phyloP scores from a whole-genome alignment of 257 asterid genomes.

The Avicennia marina region DNA sequence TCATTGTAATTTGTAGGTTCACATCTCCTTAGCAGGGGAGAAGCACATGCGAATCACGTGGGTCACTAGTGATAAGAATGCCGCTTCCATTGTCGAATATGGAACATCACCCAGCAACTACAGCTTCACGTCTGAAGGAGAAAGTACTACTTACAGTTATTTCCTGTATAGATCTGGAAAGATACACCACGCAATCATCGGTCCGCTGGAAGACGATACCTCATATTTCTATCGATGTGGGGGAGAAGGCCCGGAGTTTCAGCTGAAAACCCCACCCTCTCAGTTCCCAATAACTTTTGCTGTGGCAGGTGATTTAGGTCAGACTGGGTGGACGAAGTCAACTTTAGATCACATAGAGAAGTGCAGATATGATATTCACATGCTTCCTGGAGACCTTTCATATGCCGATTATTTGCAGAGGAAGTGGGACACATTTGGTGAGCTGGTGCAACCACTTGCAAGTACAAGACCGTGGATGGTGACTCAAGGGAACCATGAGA shows the following conservation, averaged over 20 bases:
- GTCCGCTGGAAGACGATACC: conserved; percentile 63
- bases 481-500: conserved; percentile 94
- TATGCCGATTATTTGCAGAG: conserved; percentile 82
- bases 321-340: conserved; percentile 90
- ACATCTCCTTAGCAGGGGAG: conserved; percentile 86
- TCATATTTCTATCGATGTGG: conserved; percentile 78
- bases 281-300: conserved; percentile 79
- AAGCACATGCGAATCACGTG: conserved; percentile 69
- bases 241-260: conserved; percentile 70
- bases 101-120: conserved; percentile 68
- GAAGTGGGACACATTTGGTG: conserved; percentile 92
- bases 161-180: conserved; percentile 62
- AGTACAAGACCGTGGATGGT: conserved; percentile 99
- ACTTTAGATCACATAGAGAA: conserved; percentile 66
- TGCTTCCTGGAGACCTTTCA: conserved; percentile 93
- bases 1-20: conserved; percentile 48
- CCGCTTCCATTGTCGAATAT: conserved; percentile 68
- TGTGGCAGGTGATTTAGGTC: conserved; percentile 95
- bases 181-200: conserved; percentile 83
- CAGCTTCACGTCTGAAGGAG: conserved; percentile 48
- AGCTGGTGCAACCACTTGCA: conserved; percentile 91
- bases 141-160: conserved; percentile 57
- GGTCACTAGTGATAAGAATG: conserved; percentile 48
- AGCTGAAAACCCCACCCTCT: conserved; percentile 85
- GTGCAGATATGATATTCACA: conserved; percentile 65